A percentile compares a stretch with the other conserved stretches of the same genome.
phyloP scores from a whole-genome alignment of 768 basidiomycete species.

The Pleurotus pulmonarius region DNA sequence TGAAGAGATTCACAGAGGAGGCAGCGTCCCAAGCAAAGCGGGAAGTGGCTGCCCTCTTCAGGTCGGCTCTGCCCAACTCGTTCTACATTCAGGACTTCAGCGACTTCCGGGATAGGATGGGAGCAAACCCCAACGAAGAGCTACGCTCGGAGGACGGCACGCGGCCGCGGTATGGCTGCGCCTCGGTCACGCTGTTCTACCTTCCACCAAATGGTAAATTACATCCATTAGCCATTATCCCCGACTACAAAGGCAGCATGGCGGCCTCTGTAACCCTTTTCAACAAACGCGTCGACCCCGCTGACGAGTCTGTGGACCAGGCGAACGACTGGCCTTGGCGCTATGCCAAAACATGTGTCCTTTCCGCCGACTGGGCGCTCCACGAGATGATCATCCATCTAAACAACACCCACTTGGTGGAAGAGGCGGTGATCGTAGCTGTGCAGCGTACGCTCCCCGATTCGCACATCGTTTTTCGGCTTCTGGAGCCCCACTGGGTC shows the following conservation, averaged over 20 bases:
- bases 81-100: conserved; percentile 22
- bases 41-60: conserved; percentile 2
- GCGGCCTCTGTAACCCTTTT: conserved; percentile 21
- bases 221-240: conserved; percentile 24
- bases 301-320: background rate
- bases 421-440: conserved; percentile 26
- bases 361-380: conserved; percentile 23
- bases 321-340: conserved; percentile 8
- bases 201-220: conserved; percentile 20
- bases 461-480: conserved; percentile 20
- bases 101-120: conserved; percentile 17
- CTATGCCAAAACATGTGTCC: conserved; percentile 24
- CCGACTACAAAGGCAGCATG: conserved; percentile 25
- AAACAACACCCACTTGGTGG: conserved; percentile 24
- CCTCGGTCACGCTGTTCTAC: conserved; percentile 23
- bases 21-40: conserved; percentile 9
- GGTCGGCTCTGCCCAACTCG: conserved; percentile 7
- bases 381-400: conserved; percentile 25
- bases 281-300: conserved; percentile 16
- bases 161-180: conserved; percentile 10
- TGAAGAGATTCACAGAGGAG: conserved; percentile 13
- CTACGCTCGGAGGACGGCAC: conserved; percentile 1
- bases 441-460: conserved; percentile 19
- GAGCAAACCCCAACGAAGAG: conserved; percentile 11
- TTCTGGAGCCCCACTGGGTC: conserved; percentile 24